Evolutionary conservation across 1,139 yeast genomes (phyloP).

Genomic region (Ogataea hybrid): DNA sequence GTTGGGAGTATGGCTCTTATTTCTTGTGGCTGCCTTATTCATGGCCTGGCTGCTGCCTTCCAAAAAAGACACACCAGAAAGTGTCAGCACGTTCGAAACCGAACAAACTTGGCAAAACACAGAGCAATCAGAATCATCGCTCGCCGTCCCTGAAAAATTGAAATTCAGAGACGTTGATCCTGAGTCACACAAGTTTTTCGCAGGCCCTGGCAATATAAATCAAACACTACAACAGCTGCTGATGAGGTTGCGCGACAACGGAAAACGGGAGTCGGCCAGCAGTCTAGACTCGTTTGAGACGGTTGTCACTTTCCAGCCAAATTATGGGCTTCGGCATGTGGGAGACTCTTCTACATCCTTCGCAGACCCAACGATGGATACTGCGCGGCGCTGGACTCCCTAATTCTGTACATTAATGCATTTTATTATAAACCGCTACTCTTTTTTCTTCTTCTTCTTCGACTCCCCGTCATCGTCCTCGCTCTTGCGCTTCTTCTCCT

Average conservation of each 20-base stretch:
- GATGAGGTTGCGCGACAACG: constrained; percentile 8
- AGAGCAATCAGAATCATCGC: not conserved
- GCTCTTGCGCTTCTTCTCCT: constrained; percentile 25
- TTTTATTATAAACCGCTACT: constrained; percentile 1
- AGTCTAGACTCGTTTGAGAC: constrained; percentile 9
- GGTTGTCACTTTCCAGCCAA: constrained; percentile 2
- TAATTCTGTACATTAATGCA: constrained; percentile 5
- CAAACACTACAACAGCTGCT: constrained; percentile 17
- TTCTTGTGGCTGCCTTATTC: constrained; percentile 7
- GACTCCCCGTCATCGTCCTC: constrained; percentile 9
- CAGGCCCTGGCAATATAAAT: constrained; percentile 22
- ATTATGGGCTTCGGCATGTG: constrained; percentile 5
- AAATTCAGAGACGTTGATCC: not conserved
- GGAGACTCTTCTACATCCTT: constrained; percentile 8
- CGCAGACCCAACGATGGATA: constrained; percentile 16
- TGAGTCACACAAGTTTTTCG: constrained; percentile 7
- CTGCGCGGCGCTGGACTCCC: constrained; percentile 21
- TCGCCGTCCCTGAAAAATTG: constrained; percentile 2
- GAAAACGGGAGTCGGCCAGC: not conserved
- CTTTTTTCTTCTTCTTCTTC: constrained; percentile 5
- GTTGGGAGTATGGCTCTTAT: constrained; percentile 36
- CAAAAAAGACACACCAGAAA: not conserved
- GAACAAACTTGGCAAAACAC: not conserved
- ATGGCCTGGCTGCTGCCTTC: not conserved
- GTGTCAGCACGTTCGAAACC: not conserved